Evolutionary conservation across 768 basidiomycete species (phyloP), one percentile per base, ranked within the genome.

Genomic region (Pleurotus citrinopileatus): DNA sequence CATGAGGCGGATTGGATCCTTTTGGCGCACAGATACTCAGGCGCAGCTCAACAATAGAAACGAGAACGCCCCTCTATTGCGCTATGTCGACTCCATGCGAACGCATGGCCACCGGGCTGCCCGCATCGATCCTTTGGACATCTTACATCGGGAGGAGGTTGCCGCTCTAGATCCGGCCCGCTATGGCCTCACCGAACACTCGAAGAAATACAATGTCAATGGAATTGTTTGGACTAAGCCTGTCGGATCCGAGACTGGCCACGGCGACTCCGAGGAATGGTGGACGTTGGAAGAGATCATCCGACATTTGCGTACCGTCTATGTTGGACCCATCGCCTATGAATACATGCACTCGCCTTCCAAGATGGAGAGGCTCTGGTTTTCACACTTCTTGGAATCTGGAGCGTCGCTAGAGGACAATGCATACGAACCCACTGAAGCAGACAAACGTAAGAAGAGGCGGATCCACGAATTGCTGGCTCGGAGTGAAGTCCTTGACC

Each of bases 341-440:
- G 94, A 97, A 78, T 94, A 86, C 55, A 91, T 92, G 89, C 91
- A 94, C 67, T 87, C 89, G 10, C 86, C 89, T 0, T 86, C 81
- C 55, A 92, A 91, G 72, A 88, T 85, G 0, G 92, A 94, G 69
- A 79, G 91, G 0, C 75, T 90, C 4, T 96, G 92, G 92, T 94
- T 94, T 71, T 88, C 91, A 0, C 86, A 89, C 61, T 73, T 91
- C 13, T 76, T 97, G 7, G 94, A 97, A 69, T 84, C 84, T 2
- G 75, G 78, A 54, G 67, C 70, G 5, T 54, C 54, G 15, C 15
- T 19, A 3, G 19, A 34, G 17, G 53, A 72, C 22, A 73, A 76
- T 3, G 67, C 69, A 1, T 60, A 69, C 3, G 67, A 69, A 22
- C 63, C 70, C 0, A 58, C 67, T 2, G 53, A 66, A 1, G 61